Percentiles rank a stretch among this genome's conserved stretches.
Evolutionary conservation across 202 grass and related monocot genomes (phyloP).

Genomic region (Cymbopogon flexuosus): DNA sequence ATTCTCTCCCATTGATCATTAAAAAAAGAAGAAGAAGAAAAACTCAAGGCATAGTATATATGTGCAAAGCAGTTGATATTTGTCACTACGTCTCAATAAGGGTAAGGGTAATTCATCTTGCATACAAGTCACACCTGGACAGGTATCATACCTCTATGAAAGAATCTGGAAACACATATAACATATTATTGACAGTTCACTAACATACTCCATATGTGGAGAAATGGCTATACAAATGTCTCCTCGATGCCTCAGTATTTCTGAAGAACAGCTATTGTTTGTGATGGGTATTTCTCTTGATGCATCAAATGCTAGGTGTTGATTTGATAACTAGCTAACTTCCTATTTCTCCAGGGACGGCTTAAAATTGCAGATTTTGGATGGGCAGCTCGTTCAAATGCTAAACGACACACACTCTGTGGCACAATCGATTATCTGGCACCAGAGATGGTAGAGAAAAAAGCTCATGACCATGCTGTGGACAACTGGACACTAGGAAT

Average conservation of each 20-base stretch:
- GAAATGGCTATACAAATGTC: background rate
- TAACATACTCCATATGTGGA: background rate
- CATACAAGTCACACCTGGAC: background rate
- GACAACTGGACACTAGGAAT: constrained; percentile 94
- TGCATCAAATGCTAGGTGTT: background rate
- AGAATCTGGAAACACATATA: background rate
- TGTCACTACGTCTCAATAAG: background rate
- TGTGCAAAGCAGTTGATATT: background rate
- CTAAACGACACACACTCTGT: constrained; percentile 84
- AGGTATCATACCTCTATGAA: background rate
- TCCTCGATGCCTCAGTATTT: background rate
- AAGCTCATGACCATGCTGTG: constrained; percentile 73
- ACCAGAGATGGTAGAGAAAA: constrained; percentile 95
- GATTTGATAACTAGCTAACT: background rate
- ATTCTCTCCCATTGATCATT: background rate
- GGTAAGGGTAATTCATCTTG: constrained; percentile 2
- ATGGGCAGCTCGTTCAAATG: constrained; percentile 76
- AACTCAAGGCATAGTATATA: background rate
- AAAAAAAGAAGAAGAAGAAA: background rate
- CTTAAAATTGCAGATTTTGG: constrained; percentile 98
- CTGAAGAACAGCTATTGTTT: background rate
- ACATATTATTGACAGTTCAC: background rate
- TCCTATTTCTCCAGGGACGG: constrained; percentile 54
- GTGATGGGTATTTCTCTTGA: background rate
- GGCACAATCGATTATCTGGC: constrained; percentile 93